Evolutionary conservation across 1,284 basidiomycete genomes (phyloP).

Genomic region (Sphagnurus paluster): DNA sequence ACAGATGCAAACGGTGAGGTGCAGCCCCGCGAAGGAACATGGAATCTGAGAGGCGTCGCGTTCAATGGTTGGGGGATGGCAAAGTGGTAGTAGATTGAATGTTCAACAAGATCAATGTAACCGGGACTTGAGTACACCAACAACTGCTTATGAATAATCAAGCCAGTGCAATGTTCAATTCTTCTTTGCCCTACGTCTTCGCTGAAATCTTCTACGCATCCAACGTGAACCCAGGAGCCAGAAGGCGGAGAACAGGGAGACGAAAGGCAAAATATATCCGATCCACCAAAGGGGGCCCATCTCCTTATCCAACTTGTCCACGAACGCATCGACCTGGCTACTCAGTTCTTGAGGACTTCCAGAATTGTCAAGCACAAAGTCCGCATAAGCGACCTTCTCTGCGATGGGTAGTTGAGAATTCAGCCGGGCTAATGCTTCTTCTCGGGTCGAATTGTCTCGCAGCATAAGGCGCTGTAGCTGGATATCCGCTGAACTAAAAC

Average conservation of each 20-base stretch:
- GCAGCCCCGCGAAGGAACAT: constrained; percentile 48
- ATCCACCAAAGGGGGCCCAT: constrained; percentile 68
- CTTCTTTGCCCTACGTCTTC: constrained; percentile 10
- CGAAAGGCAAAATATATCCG: constrained; percentile 76
- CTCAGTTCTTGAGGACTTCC: constrained; percentile 71
- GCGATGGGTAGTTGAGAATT: constrained; percentile 81
- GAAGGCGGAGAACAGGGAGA: constrained; percentile 20
- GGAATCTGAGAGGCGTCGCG: constrained; percentile 63
- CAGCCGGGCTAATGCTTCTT: constrained; percentile 74
- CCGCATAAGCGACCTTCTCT: constrained; percentile 82
- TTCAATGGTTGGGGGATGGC: constrained; percentile 50
- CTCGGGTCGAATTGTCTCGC: constrained; percentile 59
- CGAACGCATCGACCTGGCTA: constrained; percentile 66
- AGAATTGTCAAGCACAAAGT: constrained; percentile 89
- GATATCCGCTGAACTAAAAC: constrained; percentile 63
- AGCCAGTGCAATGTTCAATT: too few species aligned
- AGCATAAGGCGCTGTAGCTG: constrained; percentile 80
- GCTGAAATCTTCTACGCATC: constrained; percentile 8
- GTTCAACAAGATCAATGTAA: too few species aligned
- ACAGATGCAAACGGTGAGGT: constrained; percentile 41
- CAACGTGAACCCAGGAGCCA: constrained; percentile 17
- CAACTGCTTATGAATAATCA: too few species aligned
- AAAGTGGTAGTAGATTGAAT: constrained; percentile 37
- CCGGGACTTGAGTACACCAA: too few species aligned
- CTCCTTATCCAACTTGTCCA: constrained; percentile 54